Base-by-base conservation (phyloP, 2,329 filamentous ascomycete species). In the Coniochaeta sp. region DNA sequence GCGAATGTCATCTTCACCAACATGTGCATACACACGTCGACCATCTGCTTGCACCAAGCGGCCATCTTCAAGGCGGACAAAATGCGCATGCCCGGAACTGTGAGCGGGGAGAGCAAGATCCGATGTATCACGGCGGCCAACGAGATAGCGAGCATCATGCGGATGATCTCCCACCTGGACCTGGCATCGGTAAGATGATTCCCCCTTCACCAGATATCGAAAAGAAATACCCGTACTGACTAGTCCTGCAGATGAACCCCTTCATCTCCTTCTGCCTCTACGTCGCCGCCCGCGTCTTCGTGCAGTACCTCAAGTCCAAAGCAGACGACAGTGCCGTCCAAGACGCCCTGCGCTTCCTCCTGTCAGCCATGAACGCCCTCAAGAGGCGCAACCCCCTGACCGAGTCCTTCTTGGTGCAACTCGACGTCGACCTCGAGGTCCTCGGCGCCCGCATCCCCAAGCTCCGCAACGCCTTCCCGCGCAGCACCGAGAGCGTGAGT, bases 51-150 rank as follows among this genome's bases (percentile, higher is more conserved):
- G n/a, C 94, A 99, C 63, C 94, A 99, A 71, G 94, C 92, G 2
- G 94, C 94, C 24, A 97, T 99, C 18, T 96, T 92, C 77, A 97
- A 96, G 66, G 91, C 91, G 0, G 92, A 97, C 61, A 94, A 91
- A 70, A 87, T 96, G 67, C 81, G 83, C 50, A 73, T 96, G 55
- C 85, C 89, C 1, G 73, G 79, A 1, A 85, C 86, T 16, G 85
- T 96, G 46, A 85, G 88, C 56, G 83, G 87, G 1, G 92, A 97
- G 65, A 96, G 91, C 67, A 96, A 96, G 67, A 82, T 94, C 13
- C 82, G 94, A 55, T 97, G 94, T 61, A 90, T 97, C 53, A 91
- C 91, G 20, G 91, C 92, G 12, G 94, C 94, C 26, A 91, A 91
- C 52, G 91, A 96, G 65, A 95, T 96, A 63, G 88, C 91, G 8